phyloP scores from a whole-genome alignment of 345 rosid species.

The Syzygium oleosum region DNA sequence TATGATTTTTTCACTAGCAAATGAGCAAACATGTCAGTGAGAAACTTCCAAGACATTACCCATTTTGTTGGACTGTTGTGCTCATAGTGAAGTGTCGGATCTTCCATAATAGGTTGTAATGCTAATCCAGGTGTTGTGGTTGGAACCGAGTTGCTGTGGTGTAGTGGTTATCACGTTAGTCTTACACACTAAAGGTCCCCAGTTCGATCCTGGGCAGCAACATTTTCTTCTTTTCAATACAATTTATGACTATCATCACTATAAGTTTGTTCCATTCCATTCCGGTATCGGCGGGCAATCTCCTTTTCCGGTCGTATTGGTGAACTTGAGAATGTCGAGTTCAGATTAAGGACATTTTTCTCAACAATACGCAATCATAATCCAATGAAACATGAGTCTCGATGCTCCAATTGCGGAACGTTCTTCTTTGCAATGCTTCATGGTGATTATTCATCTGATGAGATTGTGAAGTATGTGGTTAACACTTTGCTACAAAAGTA shows the following conservation, averaged over 20 bases:
- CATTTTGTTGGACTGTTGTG: neutral
- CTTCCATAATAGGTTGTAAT: neutral
- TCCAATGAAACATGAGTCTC: neutral
- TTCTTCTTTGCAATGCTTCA: neutral
- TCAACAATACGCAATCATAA: neutral
- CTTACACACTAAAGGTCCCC: slow-evolving; percentile 48
- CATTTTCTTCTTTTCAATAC: neutral
- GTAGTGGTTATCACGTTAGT: slow-evolving; percentile 54
- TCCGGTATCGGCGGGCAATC: neutral
- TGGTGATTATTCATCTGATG: neutral
- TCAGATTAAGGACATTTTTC: neutral
- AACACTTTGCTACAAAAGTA: neutral
- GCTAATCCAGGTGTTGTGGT: fast-evolving
- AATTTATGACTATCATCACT: fast-evolving
- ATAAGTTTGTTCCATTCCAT: neutral
- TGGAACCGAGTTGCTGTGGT: slow-evolving; percentile 21
- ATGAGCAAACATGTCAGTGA: neutral
- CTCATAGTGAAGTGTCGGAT: neutral
- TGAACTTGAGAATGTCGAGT: neutral
- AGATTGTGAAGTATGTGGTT: neutral
- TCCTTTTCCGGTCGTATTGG: neutral
- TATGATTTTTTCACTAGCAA: neutral
- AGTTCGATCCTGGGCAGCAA: slow-evolving; percentile 51
- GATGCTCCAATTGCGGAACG: neutral
- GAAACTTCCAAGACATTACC: neutral